Percentiles rank a stretch among this genome's conserved stretches.
phyloP scores from a whole-genome alignment of 1,284 basidiomycete species.

The Cryptococcus sp. region DNA sequence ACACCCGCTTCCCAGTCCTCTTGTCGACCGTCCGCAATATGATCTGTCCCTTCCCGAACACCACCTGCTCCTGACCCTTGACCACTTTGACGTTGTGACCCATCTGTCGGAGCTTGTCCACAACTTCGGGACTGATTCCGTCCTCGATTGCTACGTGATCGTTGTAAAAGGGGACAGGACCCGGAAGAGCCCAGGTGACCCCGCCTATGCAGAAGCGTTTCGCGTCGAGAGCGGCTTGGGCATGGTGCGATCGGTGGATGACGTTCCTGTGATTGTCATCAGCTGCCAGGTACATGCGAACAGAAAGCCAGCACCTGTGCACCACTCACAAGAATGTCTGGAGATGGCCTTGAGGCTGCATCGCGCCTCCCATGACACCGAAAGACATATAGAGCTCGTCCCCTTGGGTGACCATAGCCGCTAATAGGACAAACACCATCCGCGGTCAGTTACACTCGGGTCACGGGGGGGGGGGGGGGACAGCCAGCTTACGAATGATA shows the following conservation, averaged over 20 bases:
- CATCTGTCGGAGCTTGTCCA: slow-evolving; percentile 70
- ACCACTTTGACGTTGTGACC: slow-evolving; percentile 71
- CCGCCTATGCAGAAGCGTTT: slow-evolving; percentile 89
- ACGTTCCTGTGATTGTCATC: slow-evolving; percentile 10
- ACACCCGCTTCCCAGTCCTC: slow-evolving; percentile 22
- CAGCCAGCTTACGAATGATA: slow-evolving; percentile 61
- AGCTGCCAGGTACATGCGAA: slow-evolving; percentile 62
- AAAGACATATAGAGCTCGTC: slow-evolving; percentile 81
- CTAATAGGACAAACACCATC: background rate
- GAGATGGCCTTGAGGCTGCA: slow-evolving; percentile 72
- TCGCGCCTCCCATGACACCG: slow-evolving; percentile 78
- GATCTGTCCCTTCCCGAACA: slow-evolving; percentile 32
- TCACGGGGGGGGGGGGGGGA: background rate
- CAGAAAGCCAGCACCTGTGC: slow-evolving; percentile 47
- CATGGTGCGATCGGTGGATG: slow-evolving; percentile 34
- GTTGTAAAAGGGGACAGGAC: slow-evolving; percentile 57
- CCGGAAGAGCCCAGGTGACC: slow-evolving; percentile 61
- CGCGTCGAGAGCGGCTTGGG: slow-evolving; percentile 80
- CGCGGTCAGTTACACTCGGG: background rate
- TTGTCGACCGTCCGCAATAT: slow-evolving; percentile 21
- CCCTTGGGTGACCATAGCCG: slow-evolving; percentile 75
- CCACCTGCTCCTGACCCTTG: slow-evolving; percentile 20
- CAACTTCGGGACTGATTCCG: slow-evolving; percentile 60
- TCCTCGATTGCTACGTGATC: slow-evolving; percentile 84
- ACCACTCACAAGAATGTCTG: slow-evolving; percentile 78